Conservation (phyloP, 768 basidiomycete genomes). For the Dendrothele bispora region DNA sequence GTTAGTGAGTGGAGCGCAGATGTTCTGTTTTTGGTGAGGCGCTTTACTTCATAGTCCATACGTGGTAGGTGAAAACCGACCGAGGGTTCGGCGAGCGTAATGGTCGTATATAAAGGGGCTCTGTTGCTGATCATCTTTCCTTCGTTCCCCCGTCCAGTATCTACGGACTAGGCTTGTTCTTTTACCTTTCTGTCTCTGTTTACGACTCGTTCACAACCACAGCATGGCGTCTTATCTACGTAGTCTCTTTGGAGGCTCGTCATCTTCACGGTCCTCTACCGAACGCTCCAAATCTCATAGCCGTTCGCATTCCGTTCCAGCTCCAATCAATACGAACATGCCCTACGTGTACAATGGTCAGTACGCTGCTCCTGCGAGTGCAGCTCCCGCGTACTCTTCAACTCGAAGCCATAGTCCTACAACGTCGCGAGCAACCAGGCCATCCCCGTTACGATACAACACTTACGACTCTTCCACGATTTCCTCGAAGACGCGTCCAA, state of each 20-base stretch:
- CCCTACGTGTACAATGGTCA: not conserved
- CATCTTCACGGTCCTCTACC: slow-evolving; percentile 10
- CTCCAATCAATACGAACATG: not conserved
- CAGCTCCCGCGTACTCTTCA: not conserved
- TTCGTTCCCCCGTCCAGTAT: too few species aligned
- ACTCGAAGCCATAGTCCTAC: slow-evolving; percentile 4
- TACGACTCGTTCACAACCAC: too few species aligned
- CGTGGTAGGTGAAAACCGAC: too few species aligned
- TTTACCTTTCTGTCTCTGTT: too few species aligned
- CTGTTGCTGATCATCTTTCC: too few species aligned
- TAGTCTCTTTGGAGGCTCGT: slow-evolving; percentile 9
- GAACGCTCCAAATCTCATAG: not conserved
- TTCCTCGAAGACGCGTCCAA: not conserved
- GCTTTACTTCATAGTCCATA: too few species aligned
- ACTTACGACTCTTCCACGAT: slow-evolving; percentile 4
- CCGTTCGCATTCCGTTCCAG: not conserved
- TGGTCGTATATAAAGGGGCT: too few species aligned
- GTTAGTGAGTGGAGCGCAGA: too few species aligned
- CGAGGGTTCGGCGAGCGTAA: too few species aligned
- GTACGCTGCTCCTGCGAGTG: not conserved
- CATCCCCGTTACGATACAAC: slow-evolving; percentile 9
- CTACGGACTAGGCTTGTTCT: too few species aligned
- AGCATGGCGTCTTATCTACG: slow-evolving; percentile 54
- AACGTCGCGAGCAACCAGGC: not conserved
- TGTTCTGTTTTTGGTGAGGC: too few species aligned